phyloP scores from a whole-genome alignment of 2,329 filamentous ascomycete genomes.

The Blumeria hordei region DNA sequence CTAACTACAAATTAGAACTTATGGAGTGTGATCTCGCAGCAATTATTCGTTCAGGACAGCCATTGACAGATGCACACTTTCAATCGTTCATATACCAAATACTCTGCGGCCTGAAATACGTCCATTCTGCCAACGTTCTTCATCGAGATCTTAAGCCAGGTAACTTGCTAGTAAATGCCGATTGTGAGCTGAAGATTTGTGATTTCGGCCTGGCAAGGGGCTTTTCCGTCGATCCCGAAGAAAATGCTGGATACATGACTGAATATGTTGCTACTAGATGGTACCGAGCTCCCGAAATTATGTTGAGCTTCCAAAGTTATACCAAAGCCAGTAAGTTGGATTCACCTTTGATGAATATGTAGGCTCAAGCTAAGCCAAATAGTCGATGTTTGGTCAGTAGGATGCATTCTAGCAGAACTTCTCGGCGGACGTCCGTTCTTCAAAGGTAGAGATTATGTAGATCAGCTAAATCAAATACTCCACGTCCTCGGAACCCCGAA shows the following conservation, averaged over 20 bases:
- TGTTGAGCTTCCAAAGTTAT: conserved; percentile 99
- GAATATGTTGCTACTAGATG: conserved; percentile 97
- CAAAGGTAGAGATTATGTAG: conserved; percentile 96
- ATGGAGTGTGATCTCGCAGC: conserved; percentile 98
- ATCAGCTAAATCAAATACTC: conserved; percentile 97
- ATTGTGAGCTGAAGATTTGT: conserved; percentile 97
- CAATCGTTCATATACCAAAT: conserved; percentile 99
- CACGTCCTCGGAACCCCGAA: conserved; percentile 94
- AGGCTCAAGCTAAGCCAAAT: conserved; percentile 4
- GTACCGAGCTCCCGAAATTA: conserved; percentile 97
- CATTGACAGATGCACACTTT: conserved; percentile 93
- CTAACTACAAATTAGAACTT: conserved; percentile 38
- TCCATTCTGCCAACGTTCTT: conserved; percentile 92
- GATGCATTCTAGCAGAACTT: conserved; percentile 89
- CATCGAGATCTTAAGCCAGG: conserved; percentile 94
- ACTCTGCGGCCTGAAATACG: conserved; percentile 94
- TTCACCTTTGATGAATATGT: background rate
- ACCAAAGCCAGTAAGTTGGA: conserved; percentile 87
- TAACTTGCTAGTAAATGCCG: conserved; percentile 91
- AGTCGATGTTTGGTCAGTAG: conserved; percentile 99
- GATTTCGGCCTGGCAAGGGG: conserved; percentile 93
- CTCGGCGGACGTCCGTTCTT: conserved; percentile 94
- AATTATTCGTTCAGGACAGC: conserved; percentile 92
- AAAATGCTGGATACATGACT: conserved; percentile 98
- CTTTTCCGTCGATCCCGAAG: conserved; percentile 89